Percentiles rank a stretch among this genome's conserved stretches.
phyloP scores from a whole-genome alignment of 2,329 filamentous ascomycete species.

The Neofusicoccum umdonicola region DNA sequence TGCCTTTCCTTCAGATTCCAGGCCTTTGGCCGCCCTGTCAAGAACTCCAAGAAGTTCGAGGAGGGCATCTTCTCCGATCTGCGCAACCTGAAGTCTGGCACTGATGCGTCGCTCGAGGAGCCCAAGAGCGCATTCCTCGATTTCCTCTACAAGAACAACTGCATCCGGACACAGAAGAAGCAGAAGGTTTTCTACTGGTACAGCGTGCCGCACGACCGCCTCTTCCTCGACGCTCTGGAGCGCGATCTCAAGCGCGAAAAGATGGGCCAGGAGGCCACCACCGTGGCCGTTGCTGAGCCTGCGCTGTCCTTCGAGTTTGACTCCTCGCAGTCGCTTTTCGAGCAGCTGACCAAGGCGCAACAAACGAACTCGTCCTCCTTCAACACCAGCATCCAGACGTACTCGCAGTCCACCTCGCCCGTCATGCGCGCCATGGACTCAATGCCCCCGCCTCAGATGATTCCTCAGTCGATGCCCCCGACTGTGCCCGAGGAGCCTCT shows the following conservation, averaged over 20 bases:
- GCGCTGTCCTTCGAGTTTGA: slow-evolving; percentile 98
- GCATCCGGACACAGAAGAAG: slow-evolving; percentile 99
- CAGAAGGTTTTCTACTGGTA: slow-evolving; percentile 99
- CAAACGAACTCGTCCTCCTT: slow-evolving; percentile 98
- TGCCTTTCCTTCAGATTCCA: slow-evolving; percentile 98
- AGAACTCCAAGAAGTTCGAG: slow-evolving; percentile 99
- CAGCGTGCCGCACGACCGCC: slow-evolving; percentile 93
- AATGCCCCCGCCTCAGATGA: slow-evolving; percentile 89
- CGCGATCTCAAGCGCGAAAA: slow-evolving; percentile 98
- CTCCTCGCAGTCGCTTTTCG: slow-evolving; percentile 96
- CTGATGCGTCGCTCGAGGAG: slow-evolving; percentile 96
- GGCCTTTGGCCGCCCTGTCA: slow-evolving; percentile 95
- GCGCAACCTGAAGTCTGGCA: slow-evolving; percentile 96
- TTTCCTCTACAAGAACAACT: slow-evolving; percentile 99
- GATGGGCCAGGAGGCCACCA: slow-evolving; percentile 98
- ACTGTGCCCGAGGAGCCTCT: slow-evolving; percentile 59
- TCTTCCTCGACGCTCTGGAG: slow-evolving; percentile 96
- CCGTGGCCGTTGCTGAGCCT: slow-evolving; percentile 92
- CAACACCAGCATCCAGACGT: slow-evolving; percentile 68
- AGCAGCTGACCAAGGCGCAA: slow-evolving; percentile 98
- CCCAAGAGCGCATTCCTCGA: slow-evolving; percentile 98
- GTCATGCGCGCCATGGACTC: slow-evolving; percentile 87
- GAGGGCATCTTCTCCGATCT: slow-evolving; percentile 99
- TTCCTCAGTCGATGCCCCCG: slow-evolving; percentile 55
- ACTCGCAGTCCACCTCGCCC: slow-evolving; percentile 81